Base-by-base conservation (phyloP, 257 asterid species). In the Solanum arcanum region DNA sequence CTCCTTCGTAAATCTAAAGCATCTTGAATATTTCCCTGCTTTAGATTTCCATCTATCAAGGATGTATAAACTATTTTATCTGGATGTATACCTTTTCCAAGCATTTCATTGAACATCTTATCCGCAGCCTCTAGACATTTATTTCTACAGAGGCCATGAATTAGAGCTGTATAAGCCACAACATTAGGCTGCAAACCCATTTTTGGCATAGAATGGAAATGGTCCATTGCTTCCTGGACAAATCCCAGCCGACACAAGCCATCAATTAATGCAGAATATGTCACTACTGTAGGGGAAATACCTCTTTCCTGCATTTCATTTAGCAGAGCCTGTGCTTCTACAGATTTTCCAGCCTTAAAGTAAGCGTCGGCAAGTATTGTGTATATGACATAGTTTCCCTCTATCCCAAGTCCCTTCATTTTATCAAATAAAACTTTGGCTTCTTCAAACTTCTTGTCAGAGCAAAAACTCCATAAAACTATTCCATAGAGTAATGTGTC, bases 401-500 rank as follows among this genome's bases (percentile, higher is more conserved):
- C 93, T 64, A 92, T 47, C 68, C 94, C 92, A 46, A 33, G 86
- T 68, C 86, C 94, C 94, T 90, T 93, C 98, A 96, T 96, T 91
- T 94, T 93, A 86, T 91, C 89, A 91, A 93, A 88, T 88, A 95
- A 90, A 46, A 81, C 62, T 85, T 91, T 90, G 81, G 93, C 97
- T 84, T 95, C 95, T 75, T 94, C 95, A 84, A 94, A 94, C 89
- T 92, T 92, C 52, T 92, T 93, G 41, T 89, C 86, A 76, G 89
- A 92, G 92, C 98, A 94, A 74, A 96, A 92, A 60, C 99, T 95
- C 98, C 99, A 94, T 70, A 93, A 91, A 86, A 95, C 33, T 87
- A 98, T 94, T 88, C 98, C 98, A 77, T 94, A 94, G 33, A 92
- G 92, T 80, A 94, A 89, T 69, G 91, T 44, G 89, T 96, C 98